These are phyloP conservation scores for Diospyros lotus DNA, from an alignment of 148 eudicot species.

Conservation along the genomic window DNA sequence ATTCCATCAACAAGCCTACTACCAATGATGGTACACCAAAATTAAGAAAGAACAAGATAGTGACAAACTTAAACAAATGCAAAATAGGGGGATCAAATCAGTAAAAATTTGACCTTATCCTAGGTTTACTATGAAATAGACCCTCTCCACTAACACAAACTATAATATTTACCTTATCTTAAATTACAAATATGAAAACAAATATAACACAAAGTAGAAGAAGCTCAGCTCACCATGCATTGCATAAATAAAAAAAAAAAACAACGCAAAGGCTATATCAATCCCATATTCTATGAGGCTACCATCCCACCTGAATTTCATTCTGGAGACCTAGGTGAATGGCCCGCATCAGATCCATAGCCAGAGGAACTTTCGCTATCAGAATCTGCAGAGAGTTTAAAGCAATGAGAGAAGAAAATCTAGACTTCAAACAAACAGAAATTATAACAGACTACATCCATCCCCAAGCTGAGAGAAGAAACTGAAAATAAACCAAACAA, in stretches of 20 bases:
- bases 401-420: slow-evolving; percentile 11
- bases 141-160: too few relatives aligned
- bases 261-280: not conserved
- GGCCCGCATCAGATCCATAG: slow-evolving; percentile 33
- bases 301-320: slow-evolving; percentile 16
- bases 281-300: not conserved
- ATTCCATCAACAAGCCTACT: too few relatives aligned
- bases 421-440: not conserved
- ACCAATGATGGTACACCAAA: too few relatives aligned
- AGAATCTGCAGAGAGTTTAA: slow-evolving; percentile 45
- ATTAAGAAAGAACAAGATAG: too few relatives aligned
- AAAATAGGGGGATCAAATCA: too few relatives aligned
- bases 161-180: not conserved
- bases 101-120: too few relatives aligned
- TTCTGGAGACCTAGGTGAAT: slow-evolving; percentile 25
- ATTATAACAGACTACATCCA: not conserved
- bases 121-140: too few relatives aligned
- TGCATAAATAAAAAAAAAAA: not conserved
- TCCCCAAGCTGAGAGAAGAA: not conserved
- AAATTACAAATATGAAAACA: not conserved
- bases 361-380: slow-evolving; percentile 67
- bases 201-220: not conserved
- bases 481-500: not conserved
- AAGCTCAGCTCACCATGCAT: not conserved
- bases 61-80: too few relatives aligned